These are phyloP conservation scores for Paramarasmius palmivorus DNA, from an alignment of 1,284 basidiomycete species.

Conservation along the genomic window DNA sequence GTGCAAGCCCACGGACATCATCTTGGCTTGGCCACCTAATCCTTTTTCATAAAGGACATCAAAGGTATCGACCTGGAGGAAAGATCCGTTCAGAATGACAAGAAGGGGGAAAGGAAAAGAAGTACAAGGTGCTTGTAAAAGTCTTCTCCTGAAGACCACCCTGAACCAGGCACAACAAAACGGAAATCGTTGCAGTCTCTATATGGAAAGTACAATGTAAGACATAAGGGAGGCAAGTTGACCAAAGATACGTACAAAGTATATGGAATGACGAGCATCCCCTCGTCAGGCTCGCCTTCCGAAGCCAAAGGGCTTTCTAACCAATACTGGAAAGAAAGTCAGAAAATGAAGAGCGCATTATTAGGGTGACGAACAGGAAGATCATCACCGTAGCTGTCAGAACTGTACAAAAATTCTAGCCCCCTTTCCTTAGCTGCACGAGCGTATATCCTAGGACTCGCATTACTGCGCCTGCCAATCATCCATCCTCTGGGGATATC, in stretches of 20 bases:
- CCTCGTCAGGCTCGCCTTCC: slow-evolving; percentile 4
- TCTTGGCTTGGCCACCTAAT: slow-evolving; percentile 4
- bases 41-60: slow-evolving; percentile 9
- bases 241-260: neutral
- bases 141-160: slow-evolving; percentile 11
- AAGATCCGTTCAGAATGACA: neutral
- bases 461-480: slow-evolving; percentile 9
- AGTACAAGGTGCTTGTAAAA: slow-evolving; percentile 7
- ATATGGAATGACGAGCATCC: slow-evolving; percentile 6
- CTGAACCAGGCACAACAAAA: slow-evolving; percentile 8
- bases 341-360: neutral
- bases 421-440: slow-evolving; percentile 5
- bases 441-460: slow-evolving; percentile 5
- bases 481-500: slow-evolving; percentile 7
- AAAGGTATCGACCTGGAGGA: slow-evolving; percentile 7
- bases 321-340: slow-evolving; percentile 4
- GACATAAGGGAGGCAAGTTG: neutral
- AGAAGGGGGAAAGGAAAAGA: neutral
- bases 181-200: slow-evolving; percentile 8
- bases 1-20: slow-evolving; percentile 8
- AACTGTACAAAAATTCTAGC: slow-evolving; percentile 6
- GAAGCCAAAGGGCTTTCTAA: slow-evolving; percentile 5
- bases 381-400: slow-evolving; percentile 7
- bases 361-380: neutral
- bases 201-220: neutral